Evolutionary conservation across 1,139 yeast species (phyloP), one percentile per base, ranked within the genome.

Genomic region (Zhuliangozyma blackwelliae): DNA sequence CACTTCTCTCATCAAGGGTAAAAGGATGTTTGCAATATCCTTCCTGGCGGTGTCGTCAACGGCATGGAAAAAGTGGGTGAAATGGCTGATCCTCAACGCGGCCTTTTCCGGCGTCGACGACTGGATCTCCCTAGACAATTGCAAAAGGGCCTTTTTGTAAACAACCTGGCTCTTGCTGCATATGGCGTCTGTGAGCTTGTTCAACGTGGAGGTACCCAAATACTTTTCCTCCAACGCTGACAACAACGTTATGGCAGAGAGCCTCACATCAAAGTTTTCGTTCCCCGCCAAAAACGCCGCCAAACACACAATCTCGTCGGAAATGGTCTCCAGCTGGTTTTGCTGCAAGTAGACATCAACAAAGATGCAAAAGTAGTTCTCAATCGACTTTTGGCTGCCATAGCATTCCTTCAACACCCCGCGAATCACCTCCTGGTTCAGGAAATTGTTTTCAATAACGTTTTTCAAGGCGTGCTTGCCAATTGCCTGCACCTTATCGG

Each of bases 1-100:
- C 32, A 89, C 81, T 3, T 82, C 77, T 52, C 85, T 94, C 10
- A 90, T 78, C 97, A 97, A 92, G 0, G 98, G 97, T 10, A 87
- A 66, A 39, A 92, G 61, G 25, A 90, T 81, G 0, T 94, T 80
- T 39, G 90, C 62, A 11, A 92, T 73, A 55, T 89, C 97, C 39
- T 88, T 76, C 50, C 94, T 74, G 1, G 56, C 75, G 62, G 45
- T 68, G 55, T 40, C 49, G 32, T 72, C 76, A 5, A 85, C 94
- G 16, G 73, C 60, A 46, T 79, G 80, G 50, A 86, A 85, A 45
- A 77, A 77, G 66, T 75, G 74, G 0, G 92, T 79, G 53, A 88
- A 65, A 53, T 83, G 86, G 27, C 94, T 84, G 39, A 87, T 79
- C 45, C 85, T 69, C 38, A 67, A 67, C 45, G 72, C 75, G 9